phyloP scores from a whole-genome alignment of 352 stramenopile species.

The Pythium brachiatum region DNA sequence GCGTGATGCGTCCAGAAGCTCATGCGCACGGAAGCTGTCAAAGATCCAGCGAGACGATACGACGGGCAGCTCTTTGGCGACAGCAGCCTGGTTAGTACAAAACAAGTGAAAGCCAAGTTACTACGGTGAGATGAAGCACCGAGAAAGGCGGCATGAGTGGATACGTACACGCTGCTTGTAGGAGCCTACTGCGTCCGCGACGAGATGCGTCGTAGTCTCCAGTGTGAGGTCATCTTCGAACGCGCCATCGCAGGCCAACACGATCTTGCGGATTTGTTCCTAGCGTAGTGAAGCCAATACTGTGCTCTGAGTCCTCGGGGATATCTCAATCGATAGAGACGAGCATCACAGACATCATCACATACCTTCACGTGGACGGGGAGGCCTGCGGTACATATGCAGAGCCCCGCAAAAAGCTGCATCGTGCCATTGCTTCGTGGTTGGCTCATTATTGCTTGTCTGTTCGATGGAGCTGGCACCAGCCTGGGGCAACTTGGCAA shows the following conservation, averaged over 20 bases:
- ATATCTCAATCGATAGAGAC: neutral
- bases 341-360: neutral
- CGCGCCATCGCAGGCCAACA: slow-evolving; percentile 48
- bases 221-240: slow-evolving; percentile 59
- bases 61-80: slow-evolving; percentile 40
- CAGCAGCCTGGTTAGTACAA: slow-evolving; percentile 33
- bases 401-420: slow-evolving; percentile 46
- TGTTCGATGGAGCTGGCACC: neutral
- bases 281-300: slow-evolving; percentile 21
- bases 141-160: neutral
- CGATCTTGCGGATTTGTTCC: slow-evolving; percentile 73
- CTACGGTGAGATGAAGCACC: no score
- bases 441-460: slow-evolving; percentile 9
- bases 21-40: slow-evolving; percentile 52
- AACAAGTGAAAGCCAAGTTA: no score
- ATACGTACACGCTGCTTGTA: slow-evolving; percentile 54
- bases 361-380: slow-evolving; percentile 49
- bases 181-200: slow-evolving; percentile 59
- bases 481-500: no score
- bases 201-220: slow-evolving; percentile 53
- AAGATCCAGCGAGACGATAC: slow-evolving; percentile 61
- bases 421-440: slow-evolving; percentile 4
- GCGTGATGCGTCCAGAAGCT: slow-evolving; percentile 33
- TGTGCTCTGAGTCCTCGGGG: neutral
- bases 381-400: slow-evolving; percentile 54